Conservation (phyloP, 352 stramenopile genomes). For the Pythium monospermum region DNA sequence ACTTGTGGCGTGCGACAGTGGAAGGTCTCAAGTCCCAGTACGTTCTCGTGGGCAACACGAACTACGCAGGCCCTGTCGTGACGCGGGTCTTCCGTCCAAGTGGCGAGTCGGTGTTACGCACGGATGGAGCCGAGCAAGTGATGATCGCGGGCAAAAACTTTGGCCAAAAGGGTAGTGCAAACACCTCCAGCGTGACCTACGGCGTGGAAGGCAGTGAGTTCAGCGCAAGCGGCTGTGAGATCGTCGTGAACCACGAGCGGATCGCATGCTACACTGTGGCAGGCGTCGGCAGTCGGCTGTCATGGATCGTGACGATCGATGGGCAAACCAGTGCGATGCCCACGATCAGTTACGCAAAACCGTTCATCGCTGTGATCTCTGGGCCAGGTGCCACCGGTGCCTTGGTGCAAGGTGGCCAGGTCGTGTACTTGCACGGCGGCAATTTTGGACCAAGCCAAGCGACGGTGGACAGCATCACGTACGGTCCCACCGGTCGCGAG, state of each 20-base stretch:
- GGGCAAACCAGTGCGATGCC: conserved; percentile 38
- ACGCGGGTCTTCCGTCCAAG: conserved; percentile 44
- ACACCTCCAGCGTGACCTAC: conserved; percentile 41
- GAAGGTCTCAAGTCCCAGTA: conserved; percentile 33
- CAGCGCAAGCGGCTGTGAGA: conserved; percentile 25
- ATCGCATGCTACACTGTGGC: conserved; percentile 41
- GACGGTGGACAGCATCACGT: conserved; percentile 47
- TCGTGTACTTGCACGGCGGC: conserved; percentile 33
- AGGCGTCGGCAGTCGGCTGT: conserved; percentile 42
- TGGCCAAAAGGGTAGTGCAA: conserved; percentile 26
- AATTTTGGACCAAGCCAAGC: conserved; percentile 54
- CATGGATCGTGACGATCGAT: conserved; percentile 59
- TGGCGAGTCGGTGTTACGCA: conserved; percentile 41
- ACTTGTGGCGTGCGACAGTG: conserved; percentile 38
- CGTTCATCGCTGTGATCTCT: conserved; percentile 33
- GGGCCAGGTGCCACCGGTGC: conserved; percentile 32
- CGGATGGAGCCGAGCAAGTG: conserved; percentile 44
- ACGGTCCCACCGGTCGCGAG: conserved; percentile 47
- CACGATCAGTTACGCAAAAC: conserved; percentile 56
- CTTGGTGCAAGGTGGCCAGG: conserved; percentile 32
- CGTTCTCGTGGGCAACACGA: conserved; percentile 28
- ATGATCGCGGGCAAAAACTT: conserved; percentile 62
- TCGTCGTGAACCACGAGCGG: conserved; percentile 47
- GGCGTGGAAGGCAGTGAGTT: conserved; percentile 47
- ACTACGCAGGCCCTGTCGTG: conserved; percentile 51